Conservation (phyloP, 2,329 filamentous ascomycete species). For the Stagonosporopsis cucurbitacearum region DNA sequence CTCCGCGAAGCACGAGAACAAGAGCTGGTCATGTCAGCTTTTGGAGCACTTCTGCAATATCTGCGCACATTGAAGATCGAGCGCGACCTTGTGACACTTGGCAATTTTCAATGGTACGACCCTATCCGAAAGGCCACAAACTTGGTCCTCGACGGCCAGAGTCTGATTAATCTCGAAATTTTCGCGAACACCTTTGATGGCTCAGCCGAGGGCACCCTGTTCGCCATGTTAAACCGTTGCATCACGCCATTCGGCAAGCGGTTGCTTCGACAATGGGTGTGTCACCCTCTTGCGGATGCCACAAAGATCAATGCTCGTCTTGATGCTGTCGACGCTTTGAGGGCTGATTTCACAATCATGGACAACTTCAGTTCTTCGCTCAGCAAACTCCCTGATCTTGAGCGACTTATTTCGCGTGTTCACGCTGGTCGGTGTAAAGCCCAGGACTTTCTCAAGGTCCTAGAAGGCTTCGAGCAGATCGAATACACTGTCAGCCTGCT, state of each 20-base stretch:
- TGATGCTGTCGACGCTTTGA: conserved; percentile 92
- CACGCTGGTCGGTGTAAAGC: conserved; percentile 90
- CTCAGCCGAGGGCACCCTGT: conserved; percentile 82
- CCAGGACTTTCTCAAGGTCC: conserved; percentile 89
- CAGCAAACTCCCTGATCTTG: conserved; percentile 90
- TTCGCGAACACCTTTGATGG: conserved; percentile 94
- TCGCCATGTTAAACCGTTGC: conserved; percentile 88
- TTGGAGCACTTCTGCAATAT: conserved; percentile 89
- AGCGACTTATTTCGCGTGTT: conserved; percentile 90
- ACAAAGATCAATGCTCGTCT: conserved; percentile 89
- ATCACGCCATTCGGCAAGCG: conserved; percentile 97
- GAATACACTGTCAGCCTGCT: conserved; percentile 90
- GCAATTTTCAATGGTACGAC: conserved; percentile 90
- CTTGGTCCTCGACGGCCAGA: conserved; percentile 92
- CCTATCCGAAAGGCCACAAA: conserved; percentile 91
- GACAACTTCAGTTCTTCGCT: conserved; percentile 89
- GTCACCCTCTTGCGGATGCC: conserved; percentile 88
- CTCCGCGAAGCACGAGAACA: conserved; percentile 77
- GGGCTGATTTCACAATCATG: conserved; percentile 78
- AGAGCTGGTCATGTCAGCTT: conserved; percentile 84
- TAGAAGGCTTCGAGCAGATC: conserved; percentile 97
- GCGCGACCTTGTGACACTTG: conserved; percentile 81
- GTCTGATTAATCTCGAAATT: conserved; percentile 95
- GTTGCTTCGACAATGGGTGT: conserved; percentile 95
- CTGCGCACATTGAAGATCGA: conserved; percentile 85